Base-by-base conservation (phyloP, 225 moss, liverwort and hornwort species). In the Physcomitrium patens region DNA sequence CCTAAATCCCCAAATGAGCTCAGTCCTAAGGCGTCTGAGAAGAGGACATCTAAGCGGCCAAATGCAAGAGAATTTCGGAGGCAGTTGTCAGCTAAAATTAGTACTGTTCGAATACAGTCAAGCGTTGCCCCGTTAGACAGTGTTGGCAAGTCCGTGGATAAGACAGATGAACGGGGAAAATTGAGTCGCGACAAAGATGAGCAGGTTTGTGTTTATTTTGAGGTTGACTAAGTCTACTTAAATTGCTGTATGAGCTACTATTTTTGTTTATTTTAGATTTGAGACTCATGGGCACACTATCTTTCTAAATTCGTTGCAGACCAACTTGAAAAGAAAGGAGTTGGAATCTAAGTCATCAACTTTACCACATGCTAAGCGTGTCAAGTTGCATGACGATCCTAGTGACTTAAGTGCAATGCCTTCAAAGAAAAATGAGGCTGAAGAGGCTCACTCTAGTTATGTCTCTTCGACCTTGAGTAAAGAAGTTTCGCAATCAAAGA, bases 361-460 rank as follows among this genome's bases (percentile, higher is more conserved):
- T 41, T 78, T 85, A 37, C 23, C 70, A 65, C 85, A 54, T 77
- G 37, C 41, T 16, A 88, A 85, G 73, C 82, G 85, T 55, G 44
- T 62, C 6, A 85, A 80, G 68, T 10, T 76, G 67, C 69, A 57
- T 52, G 62, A 49, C 31, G 64, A 68, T 65, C 23, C 74, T 42
- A 74, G 61, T 59, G 71, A 26, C 24, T 71, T 56, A 66, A 71
- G 41, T 68, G 83, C 43, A 20, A 24, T 78, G 65, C 26, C 20
- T 46, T 65, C 65, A 59, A 57, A 63, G 58, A 52, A 13, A 16
- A 74, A 15, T 51, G 70, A 53, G 72, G 28, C 49, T 54, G 84
- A 82, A 53, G 84, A 80, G 27, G 17, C 60, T 57, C 70, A 78
- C 58, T 55, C 58, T 12, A 80, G 71, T 44, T 60, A 68, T 55